These are phyloP conservation scores for Lactarius sanguifluus DNA, from an alignment of 768 basidiomycete species.

Conservation along the genomic window DNA sequence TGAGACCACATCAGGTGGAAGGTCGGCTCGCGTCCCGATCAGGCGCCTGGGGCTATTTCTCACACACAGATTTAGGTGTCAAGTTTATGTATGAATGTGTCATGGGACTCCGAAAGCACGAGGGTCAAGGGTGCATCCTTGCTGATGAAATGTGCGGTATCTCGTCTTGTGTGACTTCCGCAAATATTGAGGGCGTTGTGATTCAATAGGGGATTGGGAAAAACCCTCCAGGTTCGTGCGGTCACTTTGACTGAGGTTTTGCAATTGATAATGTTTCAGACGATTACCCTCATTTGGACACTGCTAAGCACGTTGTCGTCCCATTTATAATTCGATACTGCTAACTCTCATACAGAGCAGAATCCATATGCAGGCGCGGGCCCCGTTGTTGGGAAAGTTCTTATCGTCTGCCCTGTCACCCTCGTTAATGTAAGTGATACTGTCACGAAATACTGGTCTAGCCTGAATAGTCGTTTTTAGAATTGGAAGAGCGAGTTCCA, in stretches of 20 bases:
- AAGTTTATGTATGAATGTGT: slow-evolving; percentile 94
- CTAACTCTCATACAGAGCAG: slow-evolving; percentile 56
- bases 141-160: slow-evolving; percentile 87
- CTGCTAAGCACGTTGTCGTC: slow-evolving; percentile 68
- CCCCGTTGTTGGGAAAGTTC: slow-evolving; percentile 69
- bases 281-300: slow-evolving; percentile 91
- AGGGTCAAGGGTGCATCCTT: slow-evolving; percentile 91
- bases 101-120: slow-evolving; percentile 90
- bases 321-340: not conserved
- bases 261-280: slow-evolving; percentile 45
- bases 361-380: slow-evolving; percentile 66
- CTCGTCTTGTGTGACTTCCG: slow-evolving; percentile 11
- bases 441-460: not conserved
- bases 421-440: slow-evolving; percentile 64
- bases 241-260: slow-evolving; percentile 3
- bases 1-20: slow-evolving; percentile 90
- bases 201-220: slow-evolving; percentile 85
- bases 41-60: not conserved
- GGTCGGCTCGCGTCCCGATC: slow-evolving; percentile 43
- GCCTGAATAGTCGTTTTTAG: slow-evolving; percentile 39
- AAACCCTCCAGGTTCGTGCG: slow-evolving; percentile 71
- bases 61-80: slow-evolving; percentile 48
- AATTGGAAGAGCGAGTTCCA: slow-evolving; percentile 96
- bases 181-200: slow-evolving; percentile 13
- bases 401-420: slow-evolving; percentile 94